Evolutionary conservation across 768 basidiomycete species (phyloP).

Genomic region (Russula ochroleuca): DNA sequence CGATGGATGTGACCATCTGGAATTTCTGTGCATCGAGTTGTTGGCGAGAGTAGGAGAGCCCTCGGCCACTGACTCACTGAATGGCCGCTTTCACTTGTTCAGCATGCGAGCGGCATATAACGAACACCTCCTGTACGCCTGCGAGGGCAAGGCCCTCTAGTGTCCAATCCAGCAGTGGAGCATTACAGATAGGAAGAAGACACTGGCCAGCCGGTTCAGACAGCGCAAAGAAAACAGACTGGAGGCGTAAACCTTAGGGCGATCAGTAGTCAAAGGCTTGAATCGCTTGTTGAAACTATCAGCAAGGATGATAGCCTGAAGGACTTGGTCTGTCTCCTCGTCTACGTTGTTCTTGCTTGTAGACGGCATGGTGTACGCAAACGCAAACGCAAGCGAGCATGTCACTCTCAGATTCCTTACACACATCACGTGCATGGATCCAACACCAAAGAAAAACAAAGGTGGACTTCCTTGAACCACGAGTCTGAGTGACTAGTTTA

Average conservation of each 20-base stretch:
- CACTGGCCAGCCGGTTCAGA: constrained; percentile 47
- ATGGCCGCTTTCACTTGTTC: constrained; percentile 82
- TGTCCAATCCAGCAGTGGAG: constrained; percentile 92
- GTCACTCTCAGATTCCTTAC: too few relatives aligned
- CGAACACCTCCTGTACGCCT: constrained; percentile 93
- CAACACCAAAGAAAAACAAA: background rate
- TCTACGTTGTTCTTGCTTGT: constrained; percentile 34
- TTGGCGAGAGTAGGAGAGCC: constrained; percentile 2
- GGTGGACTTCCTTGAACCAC: constrained; percentile 19
- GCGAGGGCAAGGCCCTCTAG: constrained; percentile 93
- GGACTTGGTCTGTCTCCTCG: constrained; percentile 73
- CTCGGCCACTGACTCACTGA: constrained; percentile 48
- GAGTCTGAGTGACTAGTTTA: constrained; percentile 35
- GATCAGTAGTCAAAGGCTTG: constrained; percentile 80
- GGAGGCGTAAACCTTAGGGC: constrained; percentile 62
- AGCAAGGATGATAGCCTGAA: constrained; percentile 93
- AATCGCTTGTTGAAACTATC: constrained; percentile 96
- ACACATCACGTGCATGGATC: constrained; percentile 3
- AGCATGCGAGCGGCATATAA: constrained; percentile 89
- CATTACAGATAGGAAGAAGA: constrained; percentile 90
- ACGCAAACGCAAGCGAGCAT: too few relatives aligned
- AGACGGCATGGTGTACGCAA: background rate
- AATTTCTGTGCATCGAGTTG: constrained; percentile 47
- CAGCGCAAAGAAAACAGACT: constrained; percentile 18
- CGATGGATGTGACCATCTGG: constrained; percentile 79